Base-by-base conservation (phyloP, 2,329 filamentous ascomycete genomes). In the Ascocoryne sarcoides region DNA sequence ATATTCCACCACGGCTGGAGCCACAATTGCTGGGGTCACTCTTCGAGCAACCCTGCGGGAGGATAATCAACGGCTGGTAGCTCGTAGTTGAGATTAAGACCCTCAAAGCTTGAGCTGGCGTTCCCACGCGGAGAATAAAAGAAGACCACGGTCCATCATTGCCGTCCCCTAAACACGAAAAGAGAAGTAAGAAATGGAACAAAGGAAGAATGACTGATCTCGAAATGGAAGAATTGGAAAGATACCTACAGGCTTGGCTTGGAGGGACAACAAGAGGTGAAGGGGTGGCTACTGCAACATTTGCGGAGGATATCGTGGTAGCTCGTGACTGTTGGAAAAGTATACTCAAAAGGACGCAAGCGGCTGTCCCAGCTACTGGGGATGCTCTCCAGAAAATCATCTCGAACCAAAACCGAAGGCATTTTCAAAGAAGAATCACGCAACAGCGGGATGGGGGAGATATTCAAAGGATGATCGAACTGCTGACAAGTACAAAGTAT, bases 151-250 rank as follows among this genome's bases (percentile, higher is more conserved):
- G n/a, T 10, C 32, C 32, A 35, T 35, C 32, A 19, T 35, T 17
- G 8, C 32, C 32, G n/a, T 35, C 32, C 32, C 32, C 23, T 26
- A 26, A 26, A 26, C n/a, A n/a, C 7, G 23, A 26, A 26, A 26
- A 26, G 12, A 12, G 12, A 12, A 26, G 23, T 26, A 26, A 26
- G 23, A 26, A 26, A 7, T 7, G 12, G 23, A 12, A 26, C 23
- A 26, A n/a, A 26, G 23, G 23, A 26, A 26, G 12, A 26, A 7
- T 26, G 23, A 12, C 23, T 7, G 23, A 26, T n/a, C n/a, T 83
- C 45, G 80, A 84, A 53, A 84, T 84, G 81, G 12, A 26, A 15
- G 15, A 26, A 10, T 10, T 5, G 15, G 10, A n/a, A n/a, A 29
- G 19, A 12, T 26, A 50, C 48, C 10, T 44, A 50, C 50, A 50